Base-by-base conservation (phyloP, 768 basidiomycete genomes). In the Boletus subcaerulescens region DNA sequence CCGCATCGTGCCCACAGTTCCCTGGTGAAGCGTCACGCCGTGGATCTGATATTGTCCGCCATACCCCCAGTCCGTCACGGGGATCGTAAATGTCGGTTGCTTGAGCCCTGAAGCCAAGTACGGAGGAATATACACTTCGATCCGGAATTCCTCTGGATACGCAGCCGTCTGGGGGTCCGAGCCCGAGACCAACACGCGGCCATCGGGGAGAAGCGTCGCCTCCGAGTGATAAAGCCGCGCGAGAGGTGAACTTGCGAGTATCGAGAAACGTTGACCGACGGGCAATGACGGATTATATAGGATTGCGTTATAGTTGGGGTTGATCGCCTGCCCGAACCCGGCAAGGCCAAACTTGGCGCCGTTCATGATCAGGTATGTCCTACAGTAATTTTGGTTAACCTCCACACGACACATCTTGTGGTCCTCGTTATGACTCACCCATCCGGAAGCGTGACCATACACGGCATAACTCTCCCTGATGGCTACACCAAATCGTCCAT, bases 81-180 rank as follows among this genome's bases (percentile, higher is more conserved):
- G 59, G 42, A 89, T 74, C 18, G 76, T 82, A 66, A 84, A 87
- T 39, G 70, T 74, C 0, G 89, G 93, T 55, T 86, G 87, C 7
- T 59, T 67, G 57, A 77, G 71, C 11, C 87, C 87, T 57, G 80
- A 71, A 57, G 73, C 83, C 56, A 92, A 79, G 71, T 96, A 98
- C 14, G 89, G 90, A 7, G 96, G 96, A 62, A 89, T 80, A 73
- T 95, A 97, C 24, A 87, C 84, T 67, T 88, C 79, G 59, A 80
- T 80, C 13, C 92, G 80, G 71, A 91, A 86, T 65, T 95, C 91
- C 58, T 93, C 84, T 0, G 85, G 83, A 62, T 83, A 87, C 36
- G 74, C 76, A 24, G 22, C 22, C 15, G 83, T 84, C 65, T 87
- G 73, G 8, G 86, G 87, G 60, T 88, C 89, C 11, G 87, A 89